Evolutionary conservation across 75 land plant genomes (phyloP).

Genomic region (Picea glauca): DNA sequence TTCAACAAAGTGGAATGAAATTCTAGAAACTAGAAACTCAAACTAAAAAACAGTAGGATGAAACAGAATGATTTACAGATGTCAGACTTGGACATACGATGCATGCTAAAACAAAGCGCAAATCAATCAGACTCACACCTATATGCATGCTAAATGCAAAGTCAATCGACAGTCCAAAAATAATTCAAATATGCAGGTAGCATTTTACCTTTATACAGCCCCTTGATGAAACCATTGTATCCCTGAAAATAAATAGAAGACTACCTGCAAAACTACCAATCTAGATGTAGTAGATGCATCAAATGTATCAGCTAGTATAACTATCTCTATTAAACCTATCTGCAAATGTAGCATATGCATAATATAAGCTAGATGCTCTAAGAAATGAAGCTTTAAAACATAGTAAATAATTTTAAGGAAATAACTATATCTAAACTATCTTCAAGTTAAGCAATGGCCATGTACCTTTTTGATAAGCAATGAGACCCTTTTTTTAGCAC

Average conservation of each 20-base stretch:
- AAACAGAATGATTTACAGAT: neutral
- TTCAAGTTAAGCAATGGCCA: constrained; percentile 5
- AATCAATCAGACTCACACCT: no score
- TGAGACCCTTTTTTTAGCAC: neutral
- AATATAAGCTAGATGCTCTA: neutral
- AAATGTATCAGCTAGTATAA: neutral
- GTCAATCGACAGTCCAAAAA: neutral
- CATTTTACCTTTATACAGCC: constrained; percentile 6
- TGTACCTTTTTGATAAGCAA: constrained; percentile 9
- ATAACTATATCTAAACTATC: neutral
- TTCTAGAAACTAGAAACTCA: neutral
- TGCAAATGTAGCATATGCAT: neutral
- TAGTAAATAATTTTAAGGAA: neutral
- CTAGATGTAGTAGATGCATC: constrained; percentile 1
- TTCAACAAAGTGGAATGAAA: neutral
- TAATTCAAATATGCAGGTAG: neutral
- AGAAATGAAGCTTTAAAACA: neutral
- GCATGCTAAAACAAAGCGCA: neutral
- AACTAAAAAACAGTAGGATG: neutral
- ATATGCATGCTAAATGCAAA: no score
- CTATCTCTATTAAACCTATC: no score
- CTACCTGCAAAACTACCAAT: constrained; percentile 17
- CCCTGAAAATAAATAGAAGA: constrained; percentile 10
- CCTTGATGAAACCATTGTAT: constrained; percentile 5
- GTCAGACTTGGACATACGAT: neutral